Conservation (phyloP, 257 asterid species). For the Euphrasia confusa region DNA sequence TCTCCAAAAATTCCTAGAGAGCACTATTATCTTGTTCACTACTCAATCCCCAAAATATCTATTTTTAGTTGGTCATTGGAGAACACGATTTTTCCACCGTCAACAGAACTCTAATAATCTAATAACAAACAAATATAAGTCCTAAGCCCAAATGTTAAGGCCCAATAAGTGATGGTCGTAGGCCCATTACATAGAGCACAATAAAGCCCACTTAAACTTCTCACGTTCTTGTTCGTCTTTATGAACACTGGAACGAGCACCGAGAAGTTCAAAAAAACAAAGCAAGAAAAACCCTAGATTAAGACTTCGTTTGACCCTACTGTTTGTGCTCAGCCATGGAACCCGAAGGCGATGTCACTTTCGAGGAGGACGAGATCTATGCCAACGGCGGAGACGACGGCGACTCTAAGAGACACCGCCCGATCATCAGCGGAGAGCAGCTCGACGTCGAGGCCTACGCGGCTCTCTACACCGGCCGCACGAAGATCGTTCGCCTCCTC, state of each 20-base stretch:
- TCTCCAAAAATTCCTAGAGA: too few species aligned
- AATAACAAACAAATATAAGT: too few species aligned
- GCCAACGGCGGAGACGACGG: slow-evolving; percentile 51
- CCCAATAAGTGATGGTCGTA: background rate
- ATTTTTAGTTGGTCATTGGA: too few species aligned
- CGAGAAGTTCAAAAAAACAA: slow-evolving; percentile 7
- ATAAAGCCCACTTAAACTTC: background rate
- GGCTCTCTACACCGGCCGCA: slow-evolving; percentile 77
- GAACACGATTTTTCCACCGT: too few species aligned
- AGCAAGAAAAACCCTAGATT: slow-evolving; percentile 36
- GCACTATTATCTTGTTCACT: too few species aligned
- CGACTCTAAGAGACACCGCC: slow-evolving; percentile 56
- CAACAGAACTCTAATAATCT: too few species aligned
- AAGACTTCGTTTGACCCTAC: slow-evolving; percentile 21
- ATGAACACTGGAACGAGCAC: background rate
- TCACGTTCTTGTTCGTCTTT: background rate
- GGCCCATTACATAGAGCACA: background rate
- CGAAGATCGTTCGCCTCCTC: slow-evolving; percentile 69
- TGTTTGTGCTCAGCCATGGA: slow-evolving; percentile 42
- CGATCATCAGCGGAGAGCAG: slow-evolving; percentile 84
- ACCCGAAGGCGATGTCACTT: slow-evolving; percentile 47
- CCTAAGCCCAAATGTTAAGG: background rate
- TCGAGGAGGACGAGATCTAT: slow-evolving; percentile 62
- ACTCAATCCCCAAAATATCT: too few species aligned
- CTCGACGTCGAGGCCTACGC: slow-evolving; percentile 94